Evolutionary conservation across 345 rosid species (phyloP).

Genomic region (Durio zibethinus): DNA sequence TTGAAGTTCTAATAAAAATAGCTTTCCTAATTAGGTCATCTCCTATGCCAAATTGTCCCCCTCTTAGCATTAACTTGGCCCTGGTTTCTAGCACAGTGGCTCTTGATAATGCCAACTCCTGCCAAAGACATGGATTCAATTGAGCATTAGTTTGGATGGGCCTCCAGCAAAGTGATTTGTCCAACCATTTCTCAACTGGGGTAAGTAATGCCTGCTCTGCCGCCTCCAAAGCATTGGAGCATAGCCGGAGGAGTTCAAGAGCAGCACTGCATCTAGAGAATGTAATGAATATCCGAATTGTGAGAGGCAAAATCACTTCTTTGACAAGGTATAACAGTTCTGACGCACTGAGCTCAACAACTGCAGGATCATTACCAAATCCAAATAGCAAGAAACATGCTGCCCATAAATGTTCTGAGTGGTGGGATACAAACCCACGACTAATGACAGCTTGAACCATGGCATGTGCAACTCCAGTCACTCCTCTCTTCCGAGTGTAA

Average conservation of each 20-base stretch:
- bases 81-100: slow-evolving; percentile 91
- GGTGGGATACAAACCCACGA: slow-evolving; percentile 53
- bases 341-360: slow-evolving; percentile 60
- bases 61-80: slow-evolving; percentile 85
- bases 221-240: slow-evolving; percentile 79
- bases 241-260: slow-evolving; percentile 76
- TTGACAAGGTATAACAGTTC: slow-evolving; percentile 60
- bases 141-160: slow-evolving; percentile 87
- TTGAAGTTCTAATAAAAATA: slow-evolving; percentile 76
- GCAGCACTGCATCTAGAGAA: slow-evolving; percentile 82
- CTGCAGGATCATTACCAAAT: slow-evolving; percentile 60
- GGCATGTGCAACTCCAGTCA: slow-evolving; percentile 48
- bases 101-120: slow-evolving; percentile 83
- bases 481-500: slow-evolving; percentile 57
- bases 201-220: slow-evolving; percentile 83
- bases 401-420: slow-evolving; percentile 79
- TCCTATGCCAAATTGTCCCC: slow-evolving; percentile 75
- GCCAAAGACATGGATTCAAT: slow-evolving; percentile 84
- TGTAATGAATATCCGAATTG: slow-evolving; percentile 61
- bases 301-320: slow-evolving; percentile 68
- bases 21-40: slow-evolving; percentile 90
- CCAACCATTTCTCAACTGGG: slow-evolving; percentile 83
- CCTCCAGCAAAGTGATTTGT: slow-evolving; percentile 86
- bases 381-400: slow-evolving; percentile 76
- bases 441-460: slow-evolving; percentile 69